phyloP scores from a whole-genome alignment of 202 grass and related monocot genomes.

The Setaria viridis region DNA sequence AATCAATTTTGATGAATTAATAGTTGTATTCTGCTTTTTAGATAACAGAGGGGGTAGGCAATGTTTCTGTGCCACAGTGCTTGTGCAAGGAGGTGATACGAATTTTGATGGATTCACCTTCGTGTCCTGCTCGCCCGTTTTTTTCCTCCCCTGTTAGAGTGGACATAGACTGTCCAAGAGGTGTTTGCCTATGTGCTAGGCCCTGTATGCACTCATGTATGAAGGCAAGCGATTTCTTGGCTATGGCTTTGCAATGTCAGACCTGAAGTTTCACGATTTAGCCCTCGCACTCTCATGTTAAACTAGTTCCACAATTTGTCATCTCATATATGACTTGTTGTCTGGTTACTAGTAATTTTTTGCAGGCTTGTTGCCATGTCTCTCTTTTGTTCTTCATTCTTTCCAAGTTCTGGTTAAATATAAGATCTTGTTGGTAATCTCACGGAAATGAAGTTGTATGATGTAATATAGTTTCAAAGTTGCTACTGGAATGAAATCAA shows the following conservation, averaged over 20 bases:
- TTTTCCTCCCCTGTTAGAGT: background rate
- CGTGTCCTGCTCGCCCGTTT: background rate
- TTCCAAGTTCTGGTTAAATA: background rate
- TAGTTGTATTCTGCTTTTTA: background rate
- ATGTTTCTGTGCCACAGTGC: background rate
- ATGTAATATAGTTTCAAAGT: background rate
- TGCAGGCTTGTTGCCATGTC: background rate
- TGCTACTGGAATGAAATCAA: no score
- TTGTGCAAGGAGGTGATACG: slow-evolving; percentile 31
- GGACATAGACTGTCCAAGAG: background rate
- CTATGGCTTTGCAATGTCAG: background rate
- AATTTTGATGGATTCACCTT: slow-evolving; percentile 25
- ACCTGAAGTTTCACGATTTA: no score
- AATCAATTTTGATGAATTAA: background rate
- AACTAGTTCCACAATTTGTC: no score
- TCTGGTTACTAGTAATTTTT: no score
- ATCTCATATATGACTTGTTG: no score
- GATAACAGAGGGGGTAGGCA: background rate
- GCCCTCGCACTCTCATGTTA: no score
- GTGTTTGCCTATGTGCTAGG: background rate
- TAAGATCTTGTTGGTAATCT: background rate
- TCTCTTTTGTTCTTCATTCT: background rate
- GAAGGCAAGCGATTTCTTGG: background rate
- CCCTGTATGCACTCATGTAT: background rate
- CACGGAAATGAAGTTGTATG: background rate